Base-by-base conservation (phyloP, 129 eudicot species). In the Pittosporum tobira region DNA sequence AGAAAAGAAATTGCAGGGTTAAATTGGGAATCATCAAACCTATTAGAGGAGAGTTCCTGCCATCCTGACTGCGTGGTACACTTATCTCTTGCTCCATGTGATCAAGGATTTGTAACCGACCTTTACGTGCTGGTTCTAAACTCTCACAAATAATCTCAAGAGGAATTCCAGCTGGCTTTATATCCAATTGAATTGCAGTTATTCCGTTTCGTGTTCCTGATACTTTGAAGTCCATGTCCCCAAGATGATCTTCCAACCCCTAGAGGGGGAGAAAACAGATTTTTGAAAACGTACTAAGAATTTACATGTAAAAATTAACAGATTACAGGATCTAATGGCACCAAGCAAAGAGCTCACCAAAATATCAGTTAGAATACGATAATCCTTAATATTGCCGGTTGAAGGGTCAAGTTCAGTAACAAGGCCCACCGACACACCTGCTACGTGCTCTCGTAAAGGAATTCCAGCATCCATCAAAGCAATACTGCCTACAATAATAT, bases 401-500 rank as follows among this genome's bases (percentile, higher is more conserved):
- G n/a, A n/a, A n/a, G n/a, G n/a, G n/a, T n/a, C n/a, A n/a, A n/a
- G n/a, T n/a, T n/a, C n/a, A n/a, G n/a, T n/a, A n/a, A n/a, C n/a
- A n/a, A n/a, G n/a, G n/a, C n/a, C n/a, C n/a, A n/a, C 94, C 61
- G 98, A 90, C 19, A 90, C 61, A 67, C 98, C 98, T 23, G 98
- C 98, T 51, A 90, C 95, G 66, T 83, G 98, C 22, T 80, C 94
- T 20, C 71, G 71, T 74, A 90, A 59, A 25, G 86, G 98, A 73
- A 90, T 85, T 69, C 98, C 98, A 62, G 98, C 95, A 74, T 90
- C 98, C 98, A 90, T 85, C 65, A 90, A 73, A 34, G 98, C 98
- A 87, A 90, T 73, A 68, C 95, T 90, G 28, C 98, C 98, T 90
- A 57, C 28, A 68, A 30, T 25, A 43, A 51, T 28, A 71, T n/a